Percentiles rank a stretch among this genome's conserved stretches.
Conservation (phyloP, 192 early-diverging fungal genomes). For the Backusella tuberculispora region DNA sequence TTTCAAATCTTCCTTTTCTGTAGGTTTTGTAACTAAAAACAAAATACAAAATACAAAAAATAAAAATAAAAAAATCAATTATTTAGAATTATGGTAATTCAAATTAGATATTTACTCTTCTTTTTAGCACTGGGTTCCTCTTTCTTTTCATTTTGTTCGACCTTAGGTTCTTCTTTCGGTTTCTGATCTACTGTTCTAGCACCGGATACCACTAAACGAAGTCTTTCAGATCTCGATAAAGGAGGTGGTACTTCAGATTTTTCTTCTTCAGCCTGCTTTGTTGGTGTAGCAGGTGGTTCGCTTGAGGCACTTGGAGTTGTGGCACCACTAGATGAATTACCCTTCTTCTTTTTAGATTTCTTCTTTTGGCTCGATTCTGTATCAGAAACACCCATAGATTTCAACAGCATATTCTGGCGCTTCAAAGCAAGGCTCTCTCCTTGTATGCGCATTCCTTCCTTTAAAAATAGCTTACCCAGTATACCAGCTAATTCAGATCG, state of each 20-base stretch:
- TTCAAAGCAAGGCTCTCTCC: constrained; percentile 59
- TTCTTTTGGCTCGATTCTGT: constrained; percentile 23
- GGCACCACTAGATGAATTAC: not conserved
- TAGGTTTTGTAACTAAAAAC: not conserved
- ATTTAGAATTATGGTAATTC: not conserved
- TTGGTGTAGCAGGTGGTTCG: not conserved
- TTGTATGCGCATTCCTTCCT: constrained; percentile 73
- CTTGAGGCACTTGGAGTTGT: no score
- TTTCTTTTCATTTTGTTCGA: not conserved
- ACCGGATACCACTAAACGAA: not conserved
- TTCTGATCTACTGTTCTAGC: not conserved
- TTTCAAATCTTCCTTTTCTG: not conserved
- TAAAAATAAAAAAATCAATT: not conserved
- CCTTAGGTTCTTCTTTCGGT: not conserved
- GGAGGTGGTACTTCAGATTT: not conserved
- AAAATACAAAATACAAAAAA: no score
- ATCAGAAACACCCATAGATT: constrained; percentile 51
- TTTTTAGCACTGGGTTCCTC: not conserved
- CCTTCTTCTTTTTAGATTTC: constrained; percentile 39
- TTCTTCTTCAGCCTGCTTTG: not conserved
- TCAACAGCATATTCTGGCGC: constrained; percentile 55
- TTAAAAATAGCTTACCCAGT: constrained; percentile 72
- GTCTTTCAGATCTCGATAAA: not conserved
- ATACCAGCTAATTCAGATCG: constrained; percentile 72
- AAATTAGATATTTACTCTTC: not conserved